Conservation (phyloP, 768 basidiomycete species). For the Cyclocybe cylindracea region DNA sequence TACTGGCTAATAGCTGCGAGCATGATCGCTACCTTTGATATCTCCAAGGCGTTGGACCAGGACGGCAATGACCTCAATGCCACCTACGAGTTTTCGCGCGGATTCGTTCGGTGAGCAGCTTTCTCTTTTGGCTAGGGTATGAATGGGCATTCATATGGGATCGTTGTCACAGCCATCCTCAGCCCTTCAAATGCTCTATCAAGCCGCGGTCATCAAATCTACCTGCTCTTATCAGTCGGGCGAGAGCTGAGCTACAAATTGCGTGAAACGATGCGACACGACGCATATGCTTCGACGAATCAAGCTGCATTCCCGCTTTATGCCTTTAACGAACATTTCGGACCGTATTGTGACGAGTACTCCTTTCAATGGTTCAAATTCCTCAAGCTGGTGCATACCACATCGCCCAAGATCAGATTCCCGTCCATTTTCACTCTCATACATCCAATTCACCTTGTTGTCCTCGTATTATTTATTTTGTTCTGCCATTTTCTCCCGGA, state of each 20-base stretch:
- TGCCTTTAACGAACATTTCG: no score
- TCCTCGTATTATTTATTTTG: not conserved
- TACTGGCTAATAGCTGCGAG: constrained; percentile 47
- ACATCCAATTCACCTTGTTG: not conserved
- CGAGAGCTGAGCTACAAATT: constrained; percentile 18
- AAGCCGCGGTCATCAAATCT: constrained; percentile 40
- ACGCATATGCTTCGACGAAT: not conserved
- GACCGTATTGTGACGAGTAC: no score
- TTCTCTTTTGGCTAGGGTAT: not conserved
- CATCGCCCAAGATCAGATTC: not conserved
- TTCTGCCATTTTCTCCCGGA: not conserved
- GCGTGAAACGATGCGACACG: no score
- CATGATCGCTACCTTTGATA: constrained; percentile 46
- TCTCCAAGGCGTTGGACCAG: constrained; percentile 40
- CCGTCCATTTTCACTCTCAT: not conserved
- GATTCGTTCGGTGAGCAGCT: constrained; percentile 46
- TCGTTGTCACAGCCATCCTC: constrained; percentile 43
- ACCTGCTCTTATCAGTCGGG: constrained; percentile 27
- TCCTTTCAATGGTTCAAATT: no score
- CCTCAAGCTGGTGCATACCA: no score
- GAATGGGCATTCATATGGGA: not conserved
- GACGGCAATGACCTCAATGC: constrained; percentile 42
- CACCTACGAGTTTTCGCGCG: constrained; percentile 36
- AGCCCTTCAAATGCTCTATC: constrained; percentile 49
- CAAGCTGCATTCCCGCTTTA: not conserved